Conservation (phyloP, 305 asterid genomes). For the Fraxinus sp. region DNA sequence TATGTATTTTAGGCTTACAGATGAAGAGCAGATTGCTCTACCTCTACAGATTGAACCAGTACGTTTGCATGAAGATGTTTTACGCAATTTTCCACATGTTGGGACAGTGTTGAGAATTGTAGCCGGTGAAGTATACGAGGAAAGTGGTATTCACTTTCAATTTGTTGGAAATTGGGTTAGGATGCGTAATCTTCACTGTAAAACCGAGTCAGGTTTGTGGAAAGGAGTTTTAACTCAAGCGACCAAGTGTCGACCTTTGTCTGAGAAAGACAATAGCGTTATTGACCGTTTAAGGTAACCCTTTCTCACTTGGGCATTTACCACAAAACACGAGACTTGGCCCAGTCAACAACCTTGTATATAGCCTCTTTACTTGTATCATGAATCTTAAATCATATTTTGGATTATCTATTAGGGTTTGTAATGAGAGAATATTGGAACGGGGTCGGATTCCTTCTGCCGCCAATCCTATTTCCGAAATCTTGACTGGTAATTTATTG, state of each 20-base stretch:
- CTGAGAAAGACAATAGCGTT: slow-evolving; percentile 13
- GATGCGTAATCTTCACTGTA: slow-evolving; percentile 25
- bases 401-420: slow-evolving; percentile 8
- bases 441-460: slow-evolving; percentile 13
- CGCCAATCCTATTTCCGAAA: not conserved
- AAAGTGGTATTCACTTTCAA: slow-evolving; percentile 22
- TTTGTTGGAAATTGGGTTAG: slow-evolving; percentile 24
- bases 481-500: slow-evolving; percentile 6
- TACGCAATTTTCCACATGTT: slow-evolving; percentile 22
- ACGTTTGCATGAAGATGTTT: slow-evolving; percentile 11
- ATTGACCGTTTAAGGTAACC: slow-evolving; percentile 6
- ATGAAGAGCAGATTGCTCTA: slow-evolving; percentile 10
- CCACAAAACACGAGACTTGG: not conserved
- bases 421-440: not conserved
- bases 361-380: not conserved
- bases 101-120: slow-evolving; percentile 28
- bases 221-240: slow-evolving; percentile 20
- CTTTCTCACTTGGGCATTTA: not conserved
- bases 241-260: slow-evolving; percentile 26
- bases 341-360: not conserved
- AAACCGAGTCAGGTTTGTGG: slow-evolving; percentile 27
- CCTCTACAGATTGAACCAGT: slow-evolving; percentile 16
- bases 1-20: slow-evolving; percentile 4
- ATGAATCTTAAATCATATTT: slow-evolving; percentile 1
- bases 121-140: slow-evolving; percentile 16